Conservation (phyloP, 139 green algal genomes). For the Yamagishiella unicocca region DNA sequence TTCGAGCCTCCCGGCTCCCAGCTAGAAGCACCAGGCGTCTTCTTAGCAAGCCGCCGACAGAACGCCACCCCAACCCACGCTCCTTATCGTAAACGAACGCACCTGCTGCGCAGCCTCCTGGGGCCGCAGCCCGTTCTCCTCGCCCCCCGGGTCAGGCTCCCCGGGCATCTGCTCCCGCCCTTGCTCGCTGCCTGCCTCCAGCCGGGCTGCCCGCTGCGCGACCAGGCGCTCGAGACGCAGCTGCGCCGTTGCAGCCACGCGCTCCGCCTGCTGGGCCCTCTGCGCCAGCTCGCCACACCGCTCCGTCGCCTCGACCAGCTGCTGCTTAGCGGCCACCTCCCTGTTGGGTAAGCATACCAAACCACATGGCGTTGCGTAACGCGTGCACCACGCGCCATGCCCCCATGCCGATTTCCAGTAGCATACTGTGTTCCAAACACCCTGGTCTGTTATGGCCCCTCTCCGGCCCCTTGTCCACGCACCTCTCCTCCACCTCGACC, state of each 20-base stretch:
- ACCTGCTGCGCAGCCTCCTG: too few relatives aligned
- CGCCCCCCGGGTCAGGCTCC: not conserved
- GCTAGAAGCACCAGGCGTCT: too few relatives aligned
- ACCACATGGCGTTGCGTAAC: too few relatives aligned
- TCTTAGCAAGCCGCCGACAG: too few relatives aligned
- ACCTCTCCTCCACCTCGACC: conserved; percentile 17
- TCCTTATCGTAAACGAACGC: too few relatives aligned
- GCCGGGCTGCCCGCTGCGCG: not conserved
- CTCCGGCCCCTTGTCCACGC: not conserved
- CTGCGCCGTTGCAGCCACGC: conserved; percentile 48
- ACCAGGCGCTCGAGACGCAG: conserved; percentile 45
- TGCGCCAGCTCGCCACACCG: not conserved
- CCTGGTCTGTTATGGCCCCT: not conserved
- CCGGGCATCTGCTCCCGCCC: not conserved
- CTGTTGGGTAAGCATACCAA: not conserved
- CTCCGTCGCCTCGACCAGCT: not conserved
- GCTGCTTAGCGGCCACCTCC: not conserved
- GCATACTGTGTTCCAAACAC: too few relatives aligned
- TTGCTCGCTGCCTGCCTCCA: not conserved
- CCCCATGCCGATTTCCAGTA: too few relatives aligned
- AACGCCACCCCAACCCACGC: too few relatives aligned
- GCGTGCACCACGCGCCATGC: too few relatives aligned
- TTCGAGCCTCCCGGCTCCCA: too few relatives aligned
- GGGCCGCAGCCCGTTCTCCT: too few relatives aligned
- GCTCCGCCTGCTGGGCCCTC: conserved; percentile 34